Conservation (phyloP, 768 basidiomycete species). For the Podaxis sp. region DNA sequence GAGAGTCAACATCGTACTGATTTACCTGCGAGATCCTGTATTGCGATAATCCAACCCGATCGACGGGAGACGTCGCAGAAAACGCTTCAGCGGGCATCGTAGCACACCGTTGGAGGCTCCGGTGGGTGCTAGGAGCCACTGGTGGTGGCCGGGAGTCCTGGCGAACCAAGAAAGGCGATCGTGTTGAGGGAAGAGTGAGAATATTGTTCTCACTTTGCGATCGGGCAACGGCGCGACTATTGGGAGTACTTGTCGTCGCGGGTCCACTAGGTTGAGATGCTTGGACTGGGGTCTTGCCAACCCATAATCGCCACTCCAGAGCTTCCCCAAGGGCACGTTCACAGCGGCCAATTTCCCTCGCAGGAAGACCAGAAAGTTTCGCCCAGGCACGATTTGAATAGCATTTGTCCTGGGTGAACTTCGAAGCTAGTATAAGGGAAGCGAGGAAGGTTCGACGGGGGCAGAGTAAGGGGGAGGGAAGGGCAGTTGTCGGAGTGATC, state of each 20-base stretch:
- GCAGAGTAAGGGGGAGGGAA: slow-evolving; percentile 82
- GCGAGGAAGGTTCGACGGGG: slow-evolving; percentile 88
- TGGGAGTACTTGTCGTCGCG: slow-evolving; percentile 14
- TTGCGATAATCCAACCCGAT: not conserved
- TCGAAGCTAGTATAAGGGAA: slow-evolving; percentile 83
- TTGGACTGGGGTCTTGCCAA: slow-evolving; percentile 56
- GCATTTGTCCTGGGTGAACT: slow-evolving; percentile 90
- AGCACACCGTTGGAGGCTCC: slow-evolving; percentile 31
- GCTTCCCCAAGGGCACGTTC: slow-evolving; percentile 86
- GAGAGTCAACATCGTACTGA: not conserved
- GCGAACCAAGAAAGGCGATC: slow-evolving; percentile 21
- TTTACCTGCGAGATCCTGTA: slow-evolving; percentile 6
- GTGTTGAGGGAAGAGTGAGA: slow-evolving; percentile 13
- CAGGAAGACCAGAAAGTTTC: slow-evolving; percentile 83
- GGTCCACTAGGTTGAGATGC: slow-evolving; percentile 19
- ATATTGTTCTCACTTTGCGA: slow-evolving; percentile 47
- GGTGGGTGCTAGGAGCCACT: not conserved
- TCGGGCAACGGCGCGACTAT: slow-evolving; percentile 37
- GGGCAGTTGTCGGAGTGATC: slow-evolving; percentile 25
- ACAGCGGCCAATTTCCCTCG: slow-evolving; percentile 82
- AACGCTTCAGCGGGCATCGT: slow-evolving; percentile 7
- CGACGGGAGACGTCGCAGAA: not conserved
- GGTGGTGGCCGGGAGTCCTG: slow-evolving; percentile 2
- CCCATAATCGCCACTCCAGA: slow-evolving; percentile 90
- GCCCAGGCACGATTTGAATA: slow-evolving; percentile 96